Percentiles rank a stretch among this genome's conserved stretches.
Evolutionary conservation across 495 filamentous ascomycete species (phyloP).

Genomic region (Opeltia flavorubescens): DNA sequence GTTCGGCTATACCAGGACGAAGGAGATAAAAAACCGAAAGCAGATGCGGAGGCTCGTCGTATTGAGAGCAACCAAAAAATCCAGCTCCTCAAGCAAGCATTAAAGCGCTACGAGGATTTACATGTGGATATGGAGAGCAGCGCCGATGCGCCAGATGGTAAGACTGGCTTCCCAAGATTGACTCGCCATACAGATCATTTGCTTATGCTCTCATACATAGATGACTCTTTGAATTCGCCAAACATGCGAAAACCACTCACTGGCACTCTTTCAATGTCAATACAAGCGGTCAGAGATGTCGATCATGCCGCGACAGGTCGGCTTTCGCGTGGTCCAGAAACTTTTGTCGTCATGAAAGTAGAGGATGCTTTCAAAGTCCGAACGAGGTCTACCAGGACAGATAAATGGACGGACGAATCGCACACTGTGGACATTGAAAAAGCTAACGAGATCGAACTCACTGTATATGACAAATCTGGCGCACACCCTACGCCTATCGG

Average conservation of each 20-base stretch:
- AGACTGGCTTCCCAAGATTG: slow-evolving; percentile 12
- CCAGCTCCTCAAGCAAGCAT: slow-evolving; percentile 81
- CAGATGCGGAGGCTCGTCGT: slow-evolving; percentile 75
- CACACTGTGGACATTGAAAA: slow-evolving; percentile 92
- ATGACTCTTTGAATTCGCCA: slow-evolving; percentile 91
- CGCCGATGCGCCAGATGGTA: slow-evolving; percentile 74
- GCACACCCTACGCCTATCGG: slow-evolving; percentile 87
- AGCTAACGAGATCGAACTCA: slow-evolving; percentile 95
- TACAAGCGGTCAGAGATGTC: slow-evolving; percentile 83
- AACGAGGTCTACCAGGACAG: slow-evolving; percentile 74
- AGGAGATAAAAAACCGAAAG: slow-evolving; percentile 89
- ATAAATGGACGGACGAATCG: slow-evolving; percentile 80
- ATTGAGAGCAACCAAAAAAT: slow-evolving; percentile 98
- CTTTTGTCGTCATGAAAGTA: slow-evolving; percentile 88
- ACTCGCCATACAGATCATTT: too few relatives aligned
- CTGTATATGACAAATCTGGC: slow-evolving; percentile 84
- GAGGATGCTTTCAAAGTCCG: slow-evolving; percentile 82
- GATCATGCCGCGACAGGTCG: slow-evolving; percentile 81
- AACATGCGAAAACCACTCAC: slow-evolving; percentile 89
- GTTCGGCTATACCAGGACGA: slow-evolving; percentile 94
- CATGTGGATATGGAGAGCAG: slow-evolving; percentile 85
- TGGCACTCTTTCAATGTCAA: slow-evolving; percentile 71
- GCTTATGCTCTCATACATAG: slow-evolving; percentile 29
- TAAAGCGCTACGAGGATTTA: slow-evolving; percentile 94
- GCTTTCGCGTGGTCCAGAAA: slow-evolving; percentile 69